Evolutionary conservation across 2,329 filamentous ascomycete species (phyloP), one percentile per base, ranked within the genome.

Genomic region (Leptographium lundbergii): DNA sequence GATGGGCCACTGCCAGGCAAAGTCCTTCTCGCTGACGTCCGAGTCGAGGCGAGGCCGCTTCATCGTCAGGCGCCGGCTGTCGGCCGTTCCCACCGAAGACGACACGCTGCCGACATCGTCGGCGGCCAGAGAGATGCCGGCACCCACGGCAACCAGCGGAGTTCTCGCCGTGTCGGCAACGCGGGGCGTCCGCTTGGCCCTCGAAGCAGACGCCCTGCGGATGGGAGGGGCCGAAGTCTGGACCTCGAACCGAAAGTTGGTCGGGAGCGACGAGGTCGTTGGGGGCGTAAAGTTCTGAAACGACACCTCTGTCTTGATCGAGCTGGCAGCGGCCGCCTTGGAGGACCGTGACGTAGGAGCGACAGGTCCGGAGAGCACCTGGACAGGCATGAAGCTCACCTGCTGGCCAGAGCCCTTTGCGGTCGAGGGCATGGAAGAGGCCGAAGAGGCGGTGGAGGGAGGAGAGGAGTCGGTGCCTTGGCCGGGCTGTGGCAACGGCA

Each of bases 1-100:
- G 52, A 61, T 29, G 25, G 63, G 62, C 63, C 61, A 63, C 1
- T 61, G 61, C 63, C 63, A 65, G n/a, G 61, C 60, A 54, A 63
- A 62, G 25, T 65, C 63, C 4, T 55, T 59, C 36, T 65, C 63
- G 54, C 62, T 64, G 11, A 45, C 58, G 42, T 64, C 61, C 4
- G 61, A 62, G 25, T 61, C 60, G 52, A 63, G 56, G 3, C 63
- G 62, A 6, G 45, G 63, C 9, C 61, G 60, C 24, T 65, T 63
- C 2, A 29, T 11, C 1, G 47, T 17, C 4, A 22, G 50, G 3
- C 9, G 58, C 4, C 10, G 56, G 9, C 14, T 42, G 22, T 60
- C 58, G 24, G 39, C 29, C 17, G 52, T 48, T 22, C 36, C 22
- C 17, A 17, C 54, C n/a, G 54, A 45, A 3, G 54, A 45, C 13